Evolutionary conservation across 768 basidiomycete genomes (phyloP), one percentile per base, ranked within the genome.

Genomic region (Dacryopinax spathularia): DNA sequence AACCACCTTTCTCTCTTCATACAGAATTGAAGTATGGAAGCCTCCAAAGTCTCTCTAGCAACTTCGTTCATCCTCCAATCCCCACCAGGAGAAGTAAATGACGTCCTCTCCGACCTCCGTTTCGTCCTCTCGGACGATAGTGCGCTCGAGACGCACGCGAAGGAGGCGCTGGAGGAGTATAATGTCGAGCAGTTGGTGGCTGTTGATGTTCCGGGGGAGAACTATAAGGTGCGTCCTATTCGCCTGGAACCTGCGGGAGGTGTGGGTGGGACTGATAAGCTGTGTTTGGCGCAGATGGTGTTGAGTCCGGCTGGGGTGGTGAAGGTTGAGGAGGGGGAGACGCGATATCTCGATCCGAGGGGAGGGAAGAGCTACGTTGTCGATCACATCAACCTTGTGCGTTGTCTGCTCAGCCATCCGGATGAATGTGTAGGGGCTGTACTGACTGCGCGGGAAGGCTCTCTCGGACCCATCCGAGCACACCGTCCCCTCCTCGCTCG

Each of bases 61-160:
- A 85, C 88, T 27, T 79, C 79, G 33, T 89, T 96, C 70, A 77
- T 98, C 33, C 79, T 90, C 0, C 94, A 96, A 72, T 85, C 91
- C 0, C 94, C 94, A 27, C 94, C 94, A 0, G 94, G 94, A 44
- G 89, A 98, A 77, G 92, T 97, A 68, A 96, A 95, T 74, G 94
- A 97, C 76, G 93, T 96, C 18, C 78, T 97, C 67, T 66, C 70
- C 94, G 95, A 97, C 77, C 84, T 97, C 61, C 89, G 93, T 69
- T 84, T 81, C 72, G 89, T 98, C 72, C 85, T 97, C 70, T 82
- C 82, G 41, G 86, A 94, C 75, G 93, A 98, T 72, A 84, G 85
- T 18, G 77, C 81, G n/a, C 82, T 97, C 44, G 86, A 92, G 70
- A 78, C 80, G 10, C 86, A 87, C 43, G 81, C 95, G 60, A 78